Conservation (phyloP, 208 protist species). For the Acanthamoeba healyi region DNA sequence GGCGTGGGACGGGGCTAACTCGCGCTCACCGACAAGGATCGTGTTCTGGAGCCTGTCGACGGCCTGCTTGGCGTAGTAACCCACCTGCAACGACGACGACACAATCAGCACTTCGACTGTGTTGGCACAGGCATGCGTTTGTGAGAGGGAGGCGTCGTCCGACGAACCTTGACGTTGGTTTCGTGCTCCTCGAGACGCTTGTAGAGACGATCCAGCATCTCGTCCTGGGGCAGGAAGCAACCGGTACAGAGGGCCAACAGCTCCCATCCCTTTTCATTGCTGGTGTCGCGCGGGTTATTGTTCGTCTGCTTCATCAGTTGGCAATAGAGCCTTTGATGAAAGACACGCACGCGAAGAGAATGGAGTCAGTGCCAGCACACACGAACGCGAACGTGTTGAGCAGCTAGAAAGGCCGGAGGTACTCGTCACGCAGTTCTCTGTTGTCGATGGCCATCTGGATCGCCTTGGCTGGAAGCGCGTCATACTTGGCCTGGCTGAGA, state of each 20-base stretch:
- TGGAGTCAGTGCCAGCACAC: neutral
- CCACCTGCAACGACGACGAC: neutral
- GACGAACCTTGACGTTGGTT: neutral
- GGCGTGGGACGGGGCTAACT: slow-evolving; percentile 2
- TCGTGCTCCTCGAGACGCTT: slow-evolving; percentile 47
- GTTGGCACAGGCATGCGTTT: neutral
- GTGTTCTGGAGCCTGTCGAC: slow-evolving; percentile 51
- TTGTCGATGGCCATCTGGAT: slow-evolving; percentile 72
- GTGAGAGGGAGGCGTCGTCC: neutral
- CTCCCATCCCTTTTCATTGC: slow-evolving; percentile 69
- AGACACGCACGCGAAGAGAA: neutral
- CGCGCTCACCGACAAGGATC: slow-evolving; percentile 33
- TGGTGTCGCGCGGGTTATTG: slow-evolving; percentile 63
- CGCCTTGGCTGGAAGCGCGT: slow-evolving; percentile 12
- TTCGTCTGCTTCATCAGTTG: slow-evolving; percentile 72
- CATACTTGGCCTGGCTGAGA: slow-evolving; percentile 32
- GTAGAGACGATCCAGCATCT: slow-evolving; percentile 46
- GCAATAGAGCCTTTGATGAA: slow-evolving; percentile 10
- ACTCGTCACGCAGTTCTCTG: slow-evolving; percentile 60
- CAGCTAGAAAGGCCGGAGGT: neutral
- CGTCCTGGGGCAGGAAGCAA: slow-evolving; percentile 33
- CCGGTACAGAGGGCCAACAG: slow-evolving; percentile 43
- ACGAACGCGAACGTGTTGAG: too few relatives aligned
- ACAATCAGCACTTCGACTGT: neutral
- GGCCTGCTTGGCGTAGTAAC: slow-evolving; percentile 48